Base-by-base conservation (phyloP, 2,329 filamentous ascomycete species). In the Spiromastix sp. region DNA sequence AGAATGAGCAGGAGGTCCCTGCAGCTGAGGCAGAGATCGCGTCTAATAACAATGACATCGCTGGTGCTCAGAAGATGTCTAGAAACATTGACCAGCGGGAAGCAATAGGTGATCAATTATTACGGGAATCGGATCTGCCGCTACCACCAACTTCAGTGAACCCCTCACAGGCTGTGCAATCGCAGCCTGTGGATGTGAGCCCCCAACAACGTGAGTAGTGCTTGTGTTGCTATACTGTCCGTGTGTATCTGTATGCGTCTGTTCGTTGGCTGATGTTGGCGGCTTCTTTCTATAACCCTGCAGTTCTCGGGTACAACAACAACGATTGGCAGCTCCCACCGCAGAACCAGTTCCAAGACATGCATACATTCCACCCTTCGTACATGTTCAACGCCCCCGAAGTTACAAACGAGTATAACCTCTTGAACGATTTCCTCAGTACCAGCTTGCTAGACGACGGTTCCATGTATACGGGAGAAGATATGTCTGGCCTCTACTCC, bases 371-470 rank as follows among this genome's bases (percentile, higher is more conserved):
- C 54, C 85, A 95, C 63, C 82, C 85, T 40, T 91, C 84, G 54
- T 96, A 91, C 67, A 87, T 94, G 81, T 93, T 95, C 64, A 81
- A 81, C 56, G 77, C 78, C n/a, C 84, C 86, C 43, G 91, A 98
- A 62, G 84, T 95, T 49, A 87, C 83, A 42, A 91, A 91, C 63
- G 91, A 98, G 67, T 95, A 94, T 60, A 94, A 95, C 56, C 68
- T 96, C 34, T 76, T 98, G 54, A 93, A 93, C 67, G 89, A 98
- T 60, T 96, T 96, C 56, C 72, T 98, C 42, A 91, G 87, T 59
- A 93, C 79, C 47, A 93, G 85, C 55, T 67, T 95, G 37, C 72
- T 95, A 45, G 87, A 96, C 62, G 87, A 93, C 57, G 76, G 75
- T 42, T 77, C 77, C 34, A 71, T 80, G 39, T 76, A 80, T 37